These are phyloP conservation scores for Rhizopogon rudus DNA, from an alignment of 768 basidiomycete species.

Conservation along the genomic window DNA sequence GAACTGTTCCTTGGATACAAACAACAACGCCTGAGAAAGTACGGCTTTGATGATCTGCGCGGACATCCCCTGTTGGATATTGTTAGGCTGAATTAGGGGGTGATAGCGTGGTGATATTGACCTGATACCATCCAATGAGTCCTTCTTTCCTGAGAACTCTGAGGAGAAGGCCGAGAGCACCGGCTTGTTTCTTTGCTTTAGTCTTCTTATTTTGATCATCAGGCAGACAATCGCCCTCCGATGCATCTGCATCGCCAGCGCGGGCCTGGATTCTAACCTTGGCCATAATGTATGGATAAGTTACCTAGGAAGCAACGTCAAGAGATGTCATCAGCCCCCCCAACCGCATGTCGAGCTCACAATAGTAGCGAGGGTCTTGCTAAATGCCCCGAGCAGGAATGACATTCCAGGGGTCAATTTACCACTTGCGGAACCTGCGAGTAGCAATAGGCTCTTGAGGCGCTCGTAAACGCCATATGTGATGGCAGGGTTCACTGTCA, in stretches of 20 bases:
- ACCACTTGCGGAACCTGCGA: constrained; percentile 44
- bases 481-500: constrained; percentile 96
- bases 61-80: constrained; percentile 71
- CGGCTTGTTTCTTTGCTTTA: constrained; percentile 44
- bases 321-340: not conserved
- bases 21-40: constrained; percentile 89
- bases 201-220: not conserved
- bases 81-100: not conserved
- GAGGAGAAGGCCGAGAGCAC: constrained; percentile 73
- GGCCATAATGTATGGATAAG: constrained; percentile 94
- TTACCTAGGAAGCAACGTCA: constrained; percentile 50
- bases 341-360: constrained; percentile 41
- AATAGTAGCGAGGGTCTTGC: constrained; percentile 93
- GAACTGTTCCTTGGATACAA: constrained; percentile 97
- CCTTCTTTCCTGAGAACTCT: constrained; percentile 76
- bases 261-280: constrained; percentile 95
- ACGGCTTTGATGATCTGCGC: constrained; percentile 97
- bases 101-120: constrained; percentile 20
- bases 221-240: constrained; percentile 31
- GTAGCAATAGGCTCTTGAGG: constrained; percentile 68
- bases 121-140: constrained; percentile 93
- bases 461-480: constrained; percentile 96
- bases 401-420: constrained; percentile 76
- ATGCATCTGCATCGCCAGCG: constrained; percentile 46
- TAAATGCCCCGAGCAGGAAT: constrained; percentile 86